Evolutionary conservation across 345 rosid genomes (phyloP).

Genomic region (Lenwebbia sp.): DNA sequence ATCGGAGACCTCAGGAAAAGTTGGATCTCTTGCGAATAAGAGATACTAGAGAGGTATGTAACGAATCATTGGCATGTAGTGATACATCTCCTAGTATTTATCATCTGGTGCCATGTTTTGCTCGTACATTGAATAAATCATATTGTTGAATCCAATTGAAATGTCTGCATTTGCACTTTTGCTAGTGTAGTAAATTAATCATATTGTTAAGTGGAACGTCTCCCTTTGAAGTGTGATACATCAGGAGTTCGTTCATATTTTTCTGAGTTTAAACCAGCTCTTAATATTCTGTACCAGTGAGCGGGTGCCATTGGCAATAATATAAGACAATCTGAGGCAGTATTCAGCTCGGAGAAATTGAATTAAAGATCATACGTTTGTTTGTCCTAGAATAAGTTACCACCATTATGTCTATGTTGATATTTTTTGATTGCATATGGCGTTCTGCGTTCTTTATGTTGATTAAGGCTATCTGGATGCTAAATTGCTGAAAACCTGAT

Average conservation of each 20-base stretch:
- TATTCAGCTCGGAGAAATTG: not conserved
- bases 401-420: not conserved
- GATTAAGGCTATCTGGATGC: not conserved
- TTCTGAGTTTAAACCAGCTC: not conserved
- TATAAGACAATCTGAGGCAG: not conserved
- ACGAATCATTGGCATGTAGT: not conserved
- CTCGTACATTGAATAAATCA: not conserved
- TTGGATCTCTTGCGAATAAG: constrained; percentile 73
- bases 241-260: not conserved
- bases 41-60: constrained; percentile 76
- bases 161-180: not conserved
- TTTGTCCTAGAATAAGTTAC: not conserved
- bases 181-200: not conserved
- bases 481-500: not conserved
- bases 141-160: not conserved
- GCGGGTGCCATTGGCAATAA: not conserved
- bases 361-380: not conserved
- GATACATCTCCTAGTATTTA: not conserved
- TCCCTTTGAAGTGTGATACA: not conserved
- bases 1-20: constrained; percentile 72
- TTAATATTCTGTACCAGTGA: not conserved
- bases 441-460: not conserved
- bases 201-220: not conserved
- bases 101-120: not conserved
- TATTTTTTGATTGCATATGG: not conserved